These are phyloP conservation scores for Colletotrichum sp. DNA, from an alignment of 2,329 filamentous ascomycete species.

Conservation along the genomic window DNA sequence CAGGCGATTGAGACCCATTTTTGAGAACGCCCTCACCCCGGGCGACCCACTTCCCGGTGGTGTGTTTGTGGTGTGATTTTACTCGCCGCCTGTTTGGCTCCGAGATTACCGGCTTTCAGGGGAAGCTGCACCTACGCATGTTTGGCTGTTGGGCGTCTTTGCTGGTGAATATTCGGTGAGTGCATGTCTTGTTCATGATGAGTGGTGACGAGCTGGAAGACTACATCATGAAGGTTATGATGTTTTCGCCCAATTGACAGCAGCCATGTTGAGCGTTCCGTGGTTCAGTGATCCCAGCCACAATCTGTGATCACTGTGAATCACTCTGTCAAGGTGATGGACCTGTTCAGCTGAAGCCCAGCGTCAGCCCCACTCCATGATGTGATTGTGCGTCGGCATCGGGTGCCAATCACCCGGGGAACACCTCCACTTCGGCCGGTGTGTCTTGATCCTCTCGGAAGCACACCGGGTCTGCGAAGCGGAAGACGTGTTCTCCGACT, in stretches of 20 bases:
- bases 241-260: background rate
- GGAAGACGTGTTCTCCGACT: background rate
- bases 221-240: background rate
- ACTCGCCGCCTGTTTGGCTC: background rate
- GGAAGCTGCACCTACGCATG: background rate
- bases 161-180: background rate
- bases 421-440: background rate
- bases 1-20: background rate
- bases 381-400: background rate
- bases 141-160: background rate
- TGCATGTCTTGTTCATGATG: background rate
- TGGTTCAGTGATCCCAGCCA: background rate
- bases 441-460: background rate
- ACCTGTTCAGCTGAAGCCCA: background rate
- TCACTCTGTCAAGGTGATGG: background rate
- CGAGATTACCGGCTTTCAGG: conserved; percentile 15
- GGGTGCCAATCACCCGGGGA: background rate
- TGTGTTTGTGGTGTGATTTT: conserved; percentile 20
- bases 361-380: background rate
- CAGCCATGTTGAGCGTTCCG: background rate
- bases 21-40: conserved; percentile 3
- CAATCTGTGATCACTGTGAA: background rate
- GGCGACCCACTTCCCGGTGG: conserved; percentile 19
- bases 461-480: background rate
- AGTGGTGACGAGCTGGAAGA: background rate